A percentile compares a stretch with the other conserved stretches of the same genome.
phyloP scores from a whole-genome alignment of 1,139 yeast genomes.

The Lodderomyces pseudojiufengensis region DNA sequence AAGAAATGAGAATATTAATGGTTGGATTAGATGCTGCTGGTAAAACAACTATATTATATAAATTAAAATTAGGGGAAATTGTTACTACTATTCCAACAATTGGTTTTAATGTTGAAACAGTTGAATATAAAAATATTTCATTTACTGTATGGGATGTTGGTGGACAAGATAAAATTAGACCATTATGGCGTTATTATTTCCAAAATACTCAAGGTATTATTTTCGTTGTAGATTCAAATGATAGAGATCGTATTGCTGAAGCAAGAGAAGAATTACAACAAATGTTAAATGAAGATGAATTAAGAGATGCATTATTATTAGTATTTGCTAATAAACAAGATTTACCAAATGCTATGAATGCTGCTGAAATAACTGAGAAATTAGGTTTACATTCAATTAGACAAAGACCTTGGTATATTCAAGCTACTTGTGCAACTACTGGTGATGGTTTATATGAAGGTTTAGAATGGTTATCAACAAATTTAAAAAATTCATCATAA shows the following conservation, averaged over 20 bases:
- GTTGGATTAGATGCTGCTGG: conserved; percentile 45
- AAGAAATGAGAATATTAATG: conserved; percentile 44
- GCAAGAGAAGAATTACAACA: conserved; percentile 44
- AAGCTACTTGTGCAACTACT: conserved; percentile 42
- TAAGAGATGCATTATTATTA: conserved; percentile 40
- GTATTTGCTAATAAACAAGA: conserved; percentile 43
- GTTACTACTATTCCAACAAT: conserved; percentile 43
- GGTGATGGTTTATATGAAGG: conserved; percentile 45
- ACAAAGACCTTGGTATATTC: conserved; percentile 44
- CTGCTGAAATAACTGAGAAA: conserved; percentile 43
- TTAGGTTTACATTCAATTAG: conserved; percentile 41
- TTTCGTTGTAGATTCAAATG: conserved; percentile 41
- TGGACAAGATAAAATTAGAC: conserved; percentile 44
- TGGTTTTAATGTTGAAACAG: conserved; percentile 42
- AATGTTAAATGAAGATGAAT: conserved; percentile 43
- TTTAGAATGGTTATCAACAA: conserved; percentile 42
- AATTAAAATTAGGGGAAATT: conserved; percentile 41
- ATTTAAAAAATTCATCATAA: conserved; percentile 26
- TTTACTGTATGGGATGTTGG: conserved; percentile 45
- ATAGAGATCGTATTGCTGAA: conserved; percentile 43
- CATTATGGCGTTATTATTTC: conserved; percentile 43
- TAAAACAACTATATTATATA: conserved; percentile 41
- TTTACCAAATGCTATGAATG: conserved; percentile 44
- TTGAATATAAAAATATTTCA: conserved; percentile 40
- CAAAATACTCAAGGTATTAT: conserved; percentile 43